These are phyloP conservation scores for Triticum urartu DNA, from an alignment of 176 grass and related monocot species.

Conservation along the genomic window DNA sequence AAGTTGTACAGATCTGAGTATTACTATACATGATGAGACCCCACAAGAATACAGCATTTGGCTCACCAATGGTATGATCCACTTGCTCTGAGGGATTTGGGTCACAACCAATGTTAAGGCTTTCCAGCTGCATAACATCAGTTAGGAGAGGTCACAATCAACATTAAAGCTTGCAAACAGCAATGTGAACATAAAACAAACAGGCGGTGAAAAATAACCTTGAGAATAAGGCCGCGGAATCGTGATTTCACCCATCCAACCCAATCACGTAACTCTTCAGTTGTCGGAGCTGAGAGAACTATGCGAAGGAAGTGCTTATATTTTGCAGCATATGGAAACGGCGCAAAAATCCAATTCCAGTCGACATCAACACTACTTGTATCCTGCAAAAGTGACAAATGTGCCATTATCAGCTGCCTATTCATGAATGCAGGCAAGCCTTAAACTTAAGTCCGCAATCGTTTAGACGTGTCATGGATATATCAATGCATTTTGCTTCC, in stretches of 20 bases:
- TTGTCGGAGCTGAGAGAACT: constrained; percentile 50
- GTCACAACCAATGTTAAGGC: constrained; percentile 46
- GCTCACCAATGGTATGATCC: constrained; percentile 39
- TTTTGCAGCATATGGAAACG: constrained; percentile 47
- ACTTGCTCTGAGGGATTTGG: constrained; percentile 55
- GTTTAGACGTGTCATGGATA: not conserved
- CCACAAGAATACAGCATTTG: constrained; percentile 66
- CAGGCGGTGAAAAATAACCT: constrained; percentile 36
- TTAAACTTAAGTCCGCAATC: not conserved
- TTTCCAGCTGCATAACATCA: constrained; percentile 58
- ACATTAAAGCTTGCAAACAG: constrained; percentile 15
- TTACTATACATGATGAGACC: constrained; percentile 44
- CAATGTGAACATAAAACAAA: constrained; percentile 18
- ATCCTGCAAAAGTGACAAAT: constrained; percentile 50
- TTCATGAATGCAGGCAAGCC: constrained; percentile 1
- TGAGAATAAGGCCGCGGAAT: constrained; percentile 61
- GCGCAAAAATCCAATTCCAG: constrained; percentile 58
- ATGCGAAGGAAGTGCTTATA: constrained; percentile 57
- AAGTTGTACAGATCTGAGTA: constrained; percentile 34
- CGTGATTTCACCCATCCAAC: constrained; percentile 80
- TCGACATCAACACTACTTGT: constrained; percentile 40
- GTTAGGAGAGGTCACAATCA: constrained; percentile 31
- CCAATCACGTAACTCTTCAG: constrained; percentile 63
- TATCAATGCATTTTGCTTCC: not conserved
- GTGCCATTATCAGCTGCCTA: constrained; percentile 19